Conservation (phyloP, 2,329 filamentous ascomycete genomes). For the Akanthomyces dipterigenus region DNA sequence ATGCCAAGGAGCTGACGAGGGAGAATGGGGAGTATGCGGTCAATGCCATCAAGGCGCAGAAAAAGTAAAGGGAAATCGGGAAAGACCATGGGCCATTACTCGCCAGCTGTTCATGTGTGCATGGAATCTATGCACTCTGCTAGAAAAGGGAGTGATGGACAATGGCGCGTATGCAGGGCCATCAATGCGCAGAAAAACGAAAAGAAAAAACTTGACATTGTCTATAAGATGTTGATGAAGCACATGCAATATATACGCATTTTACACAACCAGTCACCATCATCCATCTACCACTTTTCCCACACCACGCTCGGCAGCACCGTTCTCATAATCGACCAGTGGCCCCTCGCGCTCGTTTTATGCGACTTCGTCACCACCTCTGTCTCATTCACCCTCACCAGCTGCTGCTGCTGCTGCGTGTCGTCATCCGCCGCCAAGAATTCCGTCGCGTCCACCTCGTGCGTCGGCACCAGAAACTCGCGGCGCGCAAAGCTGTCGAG, state of each 20-base stretch:
- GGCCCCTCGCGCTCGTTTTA: constrained; percentile 67
- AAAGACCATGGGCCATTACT: too few relatives aligned
- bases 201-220: not conserved
- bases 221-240: not conserved
- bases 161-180: too few relatives aligned
- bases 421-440: constrained; percentile 37
- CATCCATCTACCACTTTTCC: constrained; percentile 67
- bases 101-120: too few relatives aligned
- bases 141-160: too few relatives aligned
- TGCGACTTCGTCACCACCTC: constrained; percentile 64
- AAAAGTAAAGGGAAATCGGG: too few relatives aligned
- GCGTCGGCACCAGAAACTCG: constrained; percentile 63
- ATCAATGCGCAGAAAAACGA: not conserved
- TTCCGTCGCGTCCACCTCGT: constrained; percentile 56
- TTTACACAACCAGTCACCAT: not conserved
- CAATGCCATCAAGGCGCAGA: constrained; percentile 31
- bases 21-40: constrained; percentile 14
- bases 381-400: constrained; percentile 59
- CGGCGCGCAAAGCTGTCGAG: constrained; percentile 64
- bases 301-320: constrained; percentile 74
- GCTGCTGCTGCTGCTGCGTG: constrained; percentile 17
- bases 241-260: not conserved
- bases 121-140: too few relatives aligned
- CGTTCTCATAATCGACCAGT: constrained; percentile 87
- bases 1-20: not conserved